Conservation (phyloP, 352 stramenopile species). For the Phytophthora pinifolia region DNA sequence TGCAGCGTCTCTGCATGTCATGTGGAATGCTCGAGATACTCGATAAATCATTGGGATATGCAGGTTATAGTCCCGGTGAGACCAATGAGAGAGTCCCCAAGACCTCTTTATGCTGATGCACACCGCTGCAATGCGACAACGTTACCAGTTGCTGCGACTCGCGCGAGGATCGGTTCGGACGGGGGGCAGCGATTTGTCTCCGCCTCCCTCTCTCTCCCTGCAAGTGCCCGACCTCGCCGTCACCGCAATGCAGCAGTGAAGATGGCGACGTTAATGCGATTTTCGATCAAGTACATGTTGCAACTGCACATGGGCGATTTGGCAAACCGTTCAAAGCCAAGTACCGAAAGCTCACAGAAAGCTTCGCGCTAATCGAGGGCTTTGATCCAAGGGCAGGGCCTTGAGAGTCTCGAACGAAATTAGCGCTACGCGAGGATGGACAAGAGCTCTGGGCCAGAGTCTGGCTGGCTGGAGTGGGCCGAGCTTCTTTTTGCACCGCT, state of each 20-base stretch:
- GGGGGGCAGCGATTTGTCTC: constrained; percentile 3
- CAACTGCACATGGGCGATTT: too few relatives aligned
- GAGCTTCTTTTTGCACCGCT: neutral
- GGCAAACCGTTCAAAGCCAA: constrained; percentile 19
- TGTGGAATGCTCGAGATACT: neutral
- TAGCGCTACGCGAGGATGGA: constrained; percentile 1
- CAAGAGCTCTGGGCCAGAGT: constrained; percentile 1
- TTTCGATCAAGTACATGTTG: too few relatives aligned
- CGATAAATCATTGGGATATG: constrained; percentile 6
- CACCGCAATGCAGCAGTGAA: too few relatives aligned
- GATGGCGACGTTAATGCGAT: too few relatives aligned
- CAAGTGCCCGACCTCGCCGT: neutral
- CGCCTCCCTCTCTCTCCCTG: neutral
- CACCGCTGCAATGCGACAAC: constrained; percentile 13
- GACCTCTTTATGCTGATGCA: neutral
- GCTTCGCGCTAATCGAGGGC: neutral
- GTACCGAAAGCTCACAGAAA: neutral
- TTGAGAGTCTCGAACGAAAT: constrained; percentile 28
- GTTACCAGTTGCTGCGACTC: constrained; percentile 8
- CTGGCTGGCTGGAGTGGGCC: neutral
- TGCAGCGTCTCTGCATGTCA: constrained; percentile 12
- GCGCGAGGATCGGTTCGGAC: constrained; percentile 24
- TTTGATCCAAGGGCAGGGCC: neutral
- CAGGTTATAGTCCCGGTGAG: neutral
- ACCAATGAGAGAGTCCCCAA: too few relatives aligned